Evolutionary conservation across 225 moss, liverwort and hornwort species (phyloP), one percentile per base, ranked within the genome.

Genomic region (Takakia lepidozioides): DNA sequence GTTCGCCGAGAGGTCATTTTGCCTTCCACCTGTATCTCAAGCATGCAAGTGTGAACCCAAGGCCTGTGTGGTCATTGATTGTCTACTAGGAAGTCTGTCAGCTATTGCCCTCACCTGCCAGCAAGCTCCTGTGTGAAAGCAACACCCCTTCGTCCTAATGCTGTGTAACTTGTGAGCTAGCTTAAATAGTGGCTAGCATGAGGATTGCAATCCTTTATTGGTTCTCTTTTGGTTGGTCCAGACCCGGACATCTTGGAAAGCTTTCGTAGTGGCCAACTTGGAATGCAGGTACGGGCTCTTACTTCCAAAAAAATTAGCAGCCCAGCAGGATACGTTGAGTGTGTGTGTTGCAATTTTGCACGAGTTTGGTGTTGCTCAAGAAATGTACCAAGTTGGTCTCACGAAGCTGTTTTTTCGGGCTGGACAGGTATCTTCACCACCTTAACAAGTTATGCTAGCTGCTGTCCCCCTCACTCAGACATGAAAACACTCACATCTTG

Each of bases 361-460:
- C 37, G 77, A 83, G 57, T 83, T 83, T 62, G 78, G 78, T 38
- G 77, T 83, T 34, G 70, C 73, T 48, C 57, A 63, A 52, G 73
- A 83, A 38, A 83, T 77, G 82, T 83, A 83, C 40, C 82, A 83
- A 71, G 64, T 83, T 35, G 82, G 82, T 23, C 36, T 68, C 44
- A 77, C 77, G 38, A 83, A 83, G 54, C 58, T 83, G 21, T 83
- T 77, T 49, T 83, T 83, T 28, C 82, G 82, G 30, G 73, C 77
- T 52, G 82, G 82, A 35, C 82, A 82, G 69, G 82, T 82, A 57
- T 32, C 32, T 32, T 32, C n/a, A n/a, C n/a, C n/a, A n/a, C n/a
- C n/a, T n/a, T n/a, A n/a, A n/a, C n/a, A n/a, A n/a, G n/a, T n/a
- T n/a, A n/a, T n/a, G n/a, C n/a, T n/a, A n/a, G n/a, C n/a, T n/a